These are phyloP conservation scores for Yamadazyma oceani DNA, from an alignment of 1,139 yeast genomes.

Conservation along the genomic window DNA sequence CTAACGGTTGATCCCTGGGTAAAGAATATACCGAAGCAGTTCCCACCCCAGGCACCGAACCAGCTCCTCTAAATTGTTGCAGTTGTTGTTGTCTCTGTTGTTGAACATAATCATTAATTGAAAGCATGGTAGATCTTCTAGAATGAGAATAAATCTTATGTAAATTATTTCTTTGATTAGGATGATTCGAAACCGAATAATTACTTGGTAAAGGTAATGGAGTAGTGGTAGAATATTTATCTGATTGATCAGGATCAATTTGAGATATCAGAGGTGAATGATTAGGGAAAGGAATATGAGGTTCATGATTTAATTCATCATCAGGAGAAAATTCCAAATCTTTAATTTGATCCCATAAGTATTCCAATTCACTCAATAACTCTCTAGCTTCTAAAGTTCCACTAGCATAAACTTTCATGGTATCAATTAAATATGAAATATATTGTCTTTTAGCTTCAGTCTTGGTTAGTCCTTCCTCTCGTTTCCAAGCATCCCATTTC, in stretches of 20 bases:
- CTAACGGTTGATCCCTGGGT: slow-evolving; percentile 7
- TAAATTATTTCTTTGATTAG: slow-evolving; percentile 33
- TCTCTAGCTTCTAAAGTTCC: slow-evolving; percentile 70
- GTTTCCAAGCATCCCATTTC: slow-evolving; percentile 87
- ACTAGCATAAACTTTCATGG: slow-evolving; percentile 71
- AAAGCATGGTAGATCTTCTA: slow-evolving; percentile 39
- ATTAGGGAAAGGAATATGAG: slow-evolving; percentile 31
- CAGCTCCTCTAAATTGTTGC: background rate
- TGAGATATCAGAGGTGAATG: slow-evolving; percentile 41
- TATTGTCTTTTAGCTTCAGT: slow-evolving; percentile 76
- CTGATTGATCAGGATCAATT: slow-evolving; percentile 31
- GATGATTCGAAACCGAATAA: slow-evolving; percentile 24
- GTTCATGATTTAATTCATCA: slow-evolving; percentile 26
- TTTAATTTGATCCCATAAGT: slow-evolving; percentile 73
- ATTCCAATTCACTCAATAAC: slow-evolving; percentile 63
- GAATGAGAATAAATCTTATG: slow-evolving; percentile 49
- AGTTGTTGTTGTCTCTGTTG: slow-evolving; percentile 31
- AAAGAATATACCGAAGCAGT: slow-evolving; percentile 14
- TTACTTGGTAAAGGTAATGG: slow-evolving; percentile 25
- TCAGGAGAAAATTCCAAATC: slow-evolving; percentile 43
- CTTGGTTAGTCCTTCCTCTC: slow-evolving; percentile 66
- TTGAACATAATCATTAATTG: slow-evolving; percentile 39
- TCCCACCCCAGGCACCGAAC: background rate
- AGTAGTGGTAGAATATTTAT: slow-evolving; percentile 39
- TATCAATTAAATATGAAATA: slow-evolving; percentile 65